phyloP scores from a whole-genome alignment of 306 rosid genomes.

The Dryas drummondii region DNA sequence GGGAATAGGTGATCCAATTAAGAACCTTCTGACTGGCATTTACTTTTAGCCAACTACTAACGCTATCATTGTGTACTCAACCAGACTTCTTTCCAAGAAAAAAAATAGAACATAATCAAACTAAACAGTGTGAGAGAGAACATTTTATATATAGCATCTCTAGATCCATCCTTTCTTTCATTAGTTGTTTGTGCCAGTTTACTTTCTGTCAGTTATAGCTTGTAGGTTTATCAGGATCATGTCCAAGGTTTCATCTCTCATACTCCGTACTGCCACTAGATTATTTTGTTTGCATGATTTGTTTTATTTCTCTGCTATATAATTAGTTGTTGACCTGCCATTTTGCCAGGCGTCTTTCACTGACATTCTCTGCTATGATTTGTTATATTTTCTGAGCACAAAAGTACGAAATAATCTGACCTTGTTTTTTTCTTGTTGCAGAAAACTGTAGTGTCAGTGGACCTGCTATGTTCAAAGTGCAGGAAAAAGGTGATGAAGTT shows the following conservation, averaged over 20 bases:
- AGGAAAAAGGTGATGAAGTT: constrained; percentile 53
- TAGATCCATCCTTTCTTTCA: constrained; percentile 19
- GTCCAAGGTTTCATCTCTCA: constrained; percentile 47
- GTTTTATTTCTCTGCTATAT: constrained; percentile 18
- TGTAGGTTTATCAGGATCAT: constrained; percentile 30
- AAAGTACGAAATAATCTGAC: constrained; percentile 23
- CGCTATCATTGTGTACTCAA: constrained; percentile 26
- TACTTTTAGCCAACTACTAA: constrained; percentile 38
- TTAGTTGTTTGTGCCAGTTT: constrained; percentile 25
- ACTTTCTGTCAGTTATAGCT: not conserved
- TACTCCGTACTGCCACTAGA: not conserved
- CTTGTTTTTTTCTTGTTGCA: constrained; percentile 35
- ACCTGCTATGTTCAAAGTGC: constrained; percentile 55
- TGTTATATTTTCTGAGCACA: constrained; percentile 7
- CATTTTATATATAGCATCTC: constrained; percentile 14
- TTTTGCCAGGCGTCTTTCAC: constrained; percentile 8
- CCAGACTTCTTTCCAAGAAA: constrained; percentile 17
- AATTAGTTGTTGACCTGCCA: constrained; percentile 29
- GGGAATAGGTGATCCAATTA: constrained; percentile 25
- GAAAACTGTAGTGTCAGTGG: constrained; percentile 56
- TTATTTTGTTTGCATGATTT: not conserved
- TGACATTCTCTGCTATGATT: constrained; percentile 13
- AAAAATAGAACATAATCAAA: not conserved
- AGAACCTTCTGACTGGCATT: constrained; percentile 34
- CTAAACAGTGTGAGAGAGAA: not conserved